Base-by-base conservation (phyloP, 2,329 filamentous ascomycete genomes). In the Stagonosporopsis cucurbitacearum region DNA sequence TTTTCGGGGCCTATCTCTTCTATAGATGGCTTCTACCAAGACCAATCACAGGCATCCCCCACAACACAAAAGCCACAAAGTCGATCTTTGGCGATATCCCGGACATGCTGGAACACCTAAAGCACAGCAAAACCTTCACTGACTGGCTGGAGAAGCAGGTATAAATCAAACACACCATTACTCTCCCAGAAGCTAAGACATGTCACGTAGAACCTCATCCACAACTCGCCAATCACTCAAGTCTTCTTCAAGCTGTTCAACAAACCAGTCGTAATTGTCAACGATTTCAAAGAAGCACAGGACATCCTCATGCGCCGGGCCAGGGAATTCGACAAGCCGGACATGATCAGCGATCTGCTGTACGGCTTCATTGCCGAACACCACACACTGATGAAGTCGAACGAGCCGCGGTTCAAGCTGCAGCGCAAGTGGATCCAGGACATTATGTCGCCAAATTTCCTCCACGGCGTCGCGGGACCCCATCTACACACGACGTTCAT, bases 21-120 rank as follows among this genome's bases (percentile, higher is more conserved):
- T 71, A 70, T 37, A 55, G 50, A 46, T 51, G 51, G 41, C 57
- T 62, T 6, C 65, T 81, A 0, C 80, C 80, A 1, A 78, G 74
- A 43, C 80, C 81, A 1, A 70, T 82, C 4, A 66, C 76, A 3
- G 77, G 77, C 4, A 81, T 83, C 41, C 80, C 81, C 1, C 78
- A 80, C 74, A 78, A 80, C 54, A 57, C 54, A 6, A 62, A 67
- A 19, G 72, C 79, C 0, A 69, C 72, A 1, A 63, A 59, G 2
- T 68, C 64, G 15, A 25, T 81, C 0, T 65, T 81, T 13, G 81
- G 81, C 4, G 80, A 83, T 54, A 58, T 79, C 1, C 77, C 78
- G 8, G 45, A 37, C 13, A 54, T 63, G 54, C 26, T 58, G 1
- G 73, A 76, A 40, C 70, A 79, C 50, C 63, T 79, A 48, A 62